Percentiles rank a stretch among this genome's conserved stretches.
Evolutionary conservation across 106 monocot species (phyloP).

Genomic region (Iris macrosiphon): DNA sequence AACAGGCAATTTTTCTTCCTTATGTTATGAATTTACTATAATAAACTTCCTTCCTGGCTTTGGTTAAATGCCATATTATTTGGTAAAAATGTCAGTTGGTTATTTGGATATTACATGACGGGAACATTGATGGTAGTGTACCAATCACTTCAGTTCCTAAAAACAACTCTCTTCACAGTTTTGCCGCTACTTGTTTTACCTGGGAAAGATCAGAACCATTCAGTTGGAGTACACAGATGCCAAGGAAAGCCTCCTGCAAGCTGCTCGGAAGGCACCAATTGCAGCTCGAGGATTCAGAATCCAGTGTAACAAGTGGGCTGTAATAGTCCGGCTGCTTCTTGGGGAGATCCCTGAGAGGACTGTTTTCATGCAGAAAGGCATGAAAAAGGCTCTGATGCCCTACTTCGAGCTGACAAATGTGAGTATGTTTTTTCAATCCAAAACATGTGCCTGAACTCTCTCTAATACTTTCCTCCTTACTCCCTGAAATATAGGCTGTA

Average conservation of each 20-base stretch:
- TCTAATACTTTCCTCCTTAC: background rate
- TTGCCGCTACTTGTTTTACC: slow-evolving; percentile 84
- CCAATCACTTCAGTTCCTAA: no score
- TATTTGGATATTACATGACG: no score
- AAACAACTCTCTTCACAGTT: slow-evolving; percentile 31
- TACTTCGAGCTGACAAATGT: slow-evolving; percentile 99
- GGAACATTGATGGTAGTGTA: no score
- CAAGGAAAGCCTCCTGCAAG: slow-evolving; percentile 91
- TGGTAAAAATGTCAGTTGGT: no score
- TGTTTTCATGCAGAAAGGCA: slow-evolving; percentile 98
- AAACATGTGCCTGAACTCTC: background rate
- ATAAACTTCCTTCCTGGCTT: background rate
- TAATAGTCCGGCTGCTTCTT: slow-evolving; percentile 82
- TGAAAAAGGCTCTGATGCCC: slow-evolving; percentile 84
- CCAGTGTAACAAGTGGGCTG: slow-evolving; percentile 95
- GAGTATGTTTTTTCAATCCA: slow-evolving; percentile 1
- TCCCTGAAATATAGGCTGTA: slow-evolving; percentile 53
- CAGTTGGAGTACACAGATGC: slow-evolving; percentile 99
- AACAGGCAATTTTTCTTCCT: slow-evolving; percentile 42
- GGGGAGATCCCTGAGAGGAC: slow-evolving; percentile 97
- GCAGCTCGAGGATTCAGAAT: slow-evolving; percentile 85
- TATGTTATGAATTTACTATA: background rate
- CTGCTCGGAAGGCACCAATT: slow-evolving; percentile 83
- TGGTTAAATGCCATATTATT: no score
- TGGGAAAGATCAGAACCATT: slow-evolving; percentile 96